Conservation (phyloP, 208 protist species). For the Herpetomonas tarakana region DNA sequence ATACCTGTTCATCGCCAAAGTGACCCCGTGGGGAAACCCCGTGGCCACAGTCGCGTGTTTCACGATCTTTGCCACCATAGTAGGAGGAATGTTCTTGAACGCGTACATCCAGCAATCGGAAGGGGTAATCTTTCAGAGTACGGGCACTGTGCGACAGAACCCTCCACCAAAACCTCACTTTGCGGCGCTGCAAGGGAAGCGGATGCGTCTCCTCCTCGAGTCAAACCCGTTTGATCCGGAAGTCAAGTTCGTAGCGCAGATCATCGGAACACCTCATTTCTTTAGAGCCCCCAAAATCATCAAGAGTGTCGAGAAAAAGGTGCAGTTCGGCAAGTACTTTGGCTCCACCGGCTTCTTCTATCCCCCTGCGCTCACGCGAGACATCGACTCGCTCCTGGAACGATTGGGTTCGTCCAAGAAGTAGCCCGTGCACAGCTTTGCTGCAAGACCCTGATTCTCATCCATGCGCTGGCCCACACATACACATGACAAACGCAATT, state of each 20-base stretch:
- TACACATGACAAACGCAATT: too few relatives aligned
- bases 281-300: constrained; percentile 31
- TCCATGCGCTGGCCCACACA: too few relatives aligned
- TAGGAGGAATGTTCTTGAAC: constrained; percentile 4
- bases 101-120: constrained; percentile 1
- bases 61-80: neutral
- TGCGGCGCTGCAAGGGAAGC: constrained; percentile 23
- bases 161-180: constrained; percentile 12
- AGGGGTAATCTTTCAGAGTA: constrained; percentile 24
- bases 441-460: too few relatives aligned
- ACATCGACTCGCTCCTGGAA: constrained; percentile 38
- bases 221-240: constrained; percentile 22
- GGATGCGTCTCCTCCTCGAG: constrained; percentile 34
- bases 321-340: constrained; percentile 73
- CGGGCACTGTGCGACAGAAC: constrained; percentile 5
- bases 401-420: constrained; percentile 4
- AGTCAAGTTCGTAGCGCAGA: constrained; percentile 38
- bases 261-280: constrained; percentile 31
- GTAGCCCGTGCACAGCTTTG: constrained; percentile 5
- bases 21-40: neutral
- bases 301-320: constrained; percentile 36
- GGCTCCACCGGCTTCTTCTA: constrained; percentile 63
- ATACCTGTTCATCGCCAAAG: constrained; percentile 11
- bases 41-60: neutral
- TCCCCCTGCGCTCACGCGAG: constrained; percentile 51